A percentile compares a stretch with the other conserved stretches of the same genome.
These are phyloP conservation scores for Holtermannia corniformis DNA, from an alignment of 768 basidiomycete species.

Conservation along the genomic window DNA sequence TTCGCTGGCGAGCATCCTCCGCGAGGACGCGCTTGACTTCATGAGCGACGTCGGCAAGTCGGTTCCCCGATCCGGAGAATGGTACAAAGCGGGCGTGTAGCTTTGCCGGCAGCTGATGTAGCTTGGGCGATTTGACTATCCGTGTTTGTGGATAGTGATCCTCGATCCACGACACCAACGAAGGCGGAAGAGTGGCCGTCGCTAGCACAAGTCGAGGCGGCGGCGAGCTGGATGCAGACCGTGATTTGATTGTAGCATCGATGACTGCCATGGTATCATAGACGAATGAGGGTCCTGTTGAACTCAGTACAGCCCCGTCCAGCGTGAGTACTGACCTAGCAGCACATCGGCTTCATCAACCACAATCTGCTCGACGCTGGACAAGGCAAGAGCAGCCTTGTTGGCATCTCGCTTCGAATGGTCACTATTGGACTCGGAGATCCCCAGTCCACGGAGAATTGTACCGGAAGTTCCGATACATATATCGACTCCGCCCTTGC, in stretches of 20 bases:
- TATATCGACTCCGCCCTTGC: constrained; percentile 24
- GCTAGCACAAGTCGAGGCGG: constrained; percentile 71
- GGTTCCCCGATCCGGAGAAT: constrained; percentile 66
- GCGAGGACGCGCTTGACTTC: constrained; percentile 67
- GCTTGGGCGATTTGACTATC: constrained; percentile 60
- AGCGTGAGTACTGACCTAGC: constrained; percentile 52
- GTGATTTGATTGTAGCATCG: constrained; percentile 56
- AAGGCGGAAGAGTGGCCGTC: constrained; percentile 76
- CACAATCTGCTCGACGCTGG: constrained; percentile 73
- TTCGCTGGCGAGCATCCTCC: constrained; percentile 33
- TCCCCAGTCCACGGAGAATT: constrained; percentile 51
- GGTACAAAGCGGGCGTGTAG: constrained; percentile 63
- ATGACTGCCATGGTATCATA: constrained; percentile 62
- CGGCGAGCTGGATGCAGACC: constrained; percentile 43
- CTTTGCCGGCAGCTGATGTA: constrained; percentile 66
- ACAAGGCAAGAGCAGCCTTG: constrained; percentile 43
- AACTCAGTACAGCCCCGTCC: not conserved
- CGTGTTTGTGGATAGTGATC: constrained; percentile 12
- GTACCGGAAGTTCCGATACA: constrained; percentile 55
- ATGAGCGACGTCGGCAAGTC: constrained; percentile 66
- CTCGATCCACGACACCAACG: constrained; percentile 38
- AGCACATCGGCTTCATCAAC: constrained; percentile 87
- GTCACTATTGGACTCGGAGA: constrained; percentile 7
- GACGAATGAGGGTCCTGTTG: constrained; percentile 68
- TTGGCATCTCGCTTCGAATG: constrained; percentile 45